These are phyloP conservation scores for Chrysanthemum seticuspe DNA, from an alignment of 129 eudicot genomes.

Conservation along the genomic window DNA sequence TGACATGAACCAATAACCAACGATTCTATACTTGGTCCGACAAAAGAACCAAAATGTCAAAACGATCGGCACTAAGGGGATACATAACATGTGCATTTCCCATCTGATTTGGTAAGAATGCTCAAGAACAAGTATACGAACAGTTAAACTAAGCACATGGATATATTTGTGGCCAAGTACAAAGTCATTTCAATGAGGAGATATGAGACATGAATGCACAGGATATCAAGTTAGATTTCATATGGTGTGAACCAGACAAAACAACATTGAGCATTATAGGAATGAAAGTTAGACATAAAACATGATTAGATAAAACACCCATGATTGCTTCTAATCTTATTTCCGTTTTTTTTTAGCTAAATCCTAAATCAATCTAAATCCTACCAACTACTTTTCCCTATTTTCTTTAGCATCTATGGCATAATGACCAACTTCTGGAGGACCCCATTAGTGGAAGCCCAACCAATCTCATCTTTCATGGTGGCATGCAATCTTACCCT, in stretches of 20 bases:
- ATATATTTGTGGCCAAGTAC: conserved; percentile 13
- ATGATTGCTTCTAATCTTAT: conserved; percentile 37
- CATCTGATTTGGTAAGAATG: conserved; percentile 11
- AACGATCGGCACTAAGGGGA: conserved; percentile 7
- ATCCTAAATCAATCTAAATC: conserved; percentile 35
- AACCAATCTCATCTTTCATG: conserved; percentile 32
- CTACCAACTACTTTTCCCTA: conserved; percentile 29
- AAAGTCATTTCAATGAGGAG: conserved; percentile 20
- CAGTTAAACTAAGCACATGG: background rate
- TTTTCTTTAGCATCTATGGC: conserved; percentile 27
- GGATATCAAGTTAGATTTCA: conserved; percentile 25
- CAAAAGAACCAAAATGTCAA: conserved; percentile 19
- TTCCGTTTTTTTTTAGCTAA: conserved; percentile 22
- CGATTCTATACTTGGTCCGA: background rate
- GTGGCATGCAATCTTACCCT: conserved; percentile 42
- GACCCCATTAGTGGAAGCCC: conserved; percentile 37
- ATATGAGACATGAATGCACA: conserved; percentile 26
- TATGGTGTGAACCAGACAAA: conserved; percentile 37
- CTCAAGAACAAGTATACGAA: conserved; percentile 15
- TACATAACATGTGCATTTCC: conserved; percentile 22
- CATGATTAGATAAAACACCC: conserved; percentile 43
- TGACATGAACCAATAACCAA: conserved; percentile 15
- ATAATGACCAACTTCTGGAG: conserved; percentile 27
- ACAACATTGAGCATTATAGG: conserved; percentile 32
- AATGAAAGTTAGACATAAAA: conserved; percentile 35